A percentile compares a stretch with the other conserved stretches of the same genome.
phyloP scores from a whole-genome alignment of 257 asterid species.

The Jacaranda copaia region DNA sequence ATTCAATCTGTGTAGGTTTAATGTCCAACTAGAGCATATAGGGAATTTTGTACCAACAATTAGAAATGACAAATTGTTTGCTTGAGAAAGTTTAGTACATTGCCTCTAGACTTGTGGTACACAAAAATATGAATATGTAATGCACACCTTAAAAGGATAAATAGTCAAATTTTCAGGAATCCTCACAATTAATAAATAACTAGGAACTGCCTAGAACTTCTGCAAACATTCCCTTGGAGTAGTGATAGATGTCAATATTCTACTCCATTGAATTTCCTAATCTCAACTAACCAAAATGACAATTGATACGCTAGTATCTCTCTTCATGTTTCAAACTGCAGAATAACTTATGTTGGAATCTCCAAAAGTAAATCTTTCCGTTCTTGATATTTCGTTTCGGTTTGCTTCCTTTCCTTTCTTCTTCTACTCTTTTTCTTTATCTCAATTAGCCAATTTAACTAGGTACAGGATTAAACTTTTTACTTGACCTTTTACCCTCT shows the following conservation, averaged over 20 bases:
- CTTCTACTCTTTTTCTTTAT: background rate
- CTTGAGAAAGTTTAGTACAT: background rate
- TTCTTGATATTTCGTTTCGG: background rate
- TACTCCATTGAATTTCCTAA: background rate
- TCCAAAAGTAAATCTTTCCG: background rate
- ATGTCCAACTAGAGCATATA: background rate
- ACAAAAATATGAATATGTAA: no score
- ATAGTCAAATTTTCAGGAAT: no score
- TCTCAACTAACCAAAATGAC: background rate
- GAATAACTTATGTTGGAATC: background rate
- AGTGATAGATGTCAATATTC: background rate
- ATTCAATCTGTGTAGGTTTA: background rate
- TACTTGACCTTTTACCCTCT: background rate
- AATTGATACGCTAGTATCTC: background rate
- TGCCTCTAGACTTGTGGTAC: background rate
- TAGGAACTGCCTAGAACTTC: background rate
- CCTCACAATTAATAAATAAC: no score
- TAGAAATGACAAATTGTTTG: background rate
- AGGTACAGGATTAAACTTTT: background rate
- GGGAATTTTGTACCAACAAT: background rate
- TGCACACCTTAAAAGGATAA: no score
- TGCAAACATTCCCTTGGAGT: background rate
- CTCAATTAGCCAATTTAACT: background rate
- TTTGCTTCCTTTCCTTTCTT: background rate
- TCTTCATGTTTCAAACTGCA: background rate